Conservation (phyloP, 345 rosid species). For the Camelina laxa region DNA sequence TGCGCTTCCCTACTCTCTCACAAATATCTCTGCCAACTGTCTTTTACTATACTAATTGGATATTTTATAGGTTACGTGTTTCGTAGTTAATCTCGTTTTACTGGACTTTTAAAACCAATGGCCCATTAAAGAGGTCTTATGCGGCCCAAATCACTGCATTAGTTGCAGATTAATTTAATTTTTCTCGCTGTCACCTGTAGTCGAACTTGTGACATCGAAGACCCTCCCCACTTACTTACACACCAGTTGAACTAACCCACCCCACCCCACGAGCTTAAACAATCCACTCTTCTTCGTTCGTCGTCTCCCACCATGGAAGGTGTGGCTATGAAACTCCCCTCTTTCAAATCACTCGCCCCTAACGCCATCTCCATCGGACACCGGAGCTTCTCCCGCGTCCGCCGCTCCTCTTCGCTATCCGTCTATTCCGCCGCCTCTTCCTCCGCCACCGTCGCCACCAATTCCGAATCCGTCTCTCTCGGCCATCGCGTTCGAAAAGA, state of each 20-base stretch:
- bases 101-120: neutral
- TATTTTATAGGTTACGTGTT: neutral
- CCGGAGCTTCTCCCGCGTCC: constrained; percentile 29
- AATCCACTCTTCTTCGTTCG: constrained; percentile 7
- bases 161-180: neutral
- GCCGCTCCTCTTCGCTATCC: constrained; percentile 40
- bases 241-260: neutral
- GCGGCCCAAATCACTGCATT: neutral
- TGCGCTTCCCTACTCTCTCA: constrained; percentile 16
- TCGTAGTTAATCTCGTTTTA: no score
- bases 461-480: constrained; percentile 59
- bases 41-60: neutral
- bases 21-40: constrained; percentile 34
- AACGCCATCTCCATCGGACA: constrained; percentile 29
- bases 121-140: neutral
- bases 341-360: constrained; percentile 53
- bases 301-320: constrained; percentile 52
- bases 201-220: constrained; percentile 2
- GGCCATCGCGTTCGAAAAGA: constrained; percentile 82
- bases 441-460: constrained; percentile 40
- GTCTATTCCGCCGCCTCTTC: constrained; percentile 45
- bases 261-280: neutral
- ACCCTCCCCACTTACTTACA: neutral
- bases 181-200: neutral
- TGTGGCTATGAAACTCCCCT: constrained; percentile 59